Percentiles rank a stretch among this genome's conserved stretches.
phyloP scores from a whole-genome alignment of 1,284 basidiomycete genomes.

The Leccinum insolens region DNA sequence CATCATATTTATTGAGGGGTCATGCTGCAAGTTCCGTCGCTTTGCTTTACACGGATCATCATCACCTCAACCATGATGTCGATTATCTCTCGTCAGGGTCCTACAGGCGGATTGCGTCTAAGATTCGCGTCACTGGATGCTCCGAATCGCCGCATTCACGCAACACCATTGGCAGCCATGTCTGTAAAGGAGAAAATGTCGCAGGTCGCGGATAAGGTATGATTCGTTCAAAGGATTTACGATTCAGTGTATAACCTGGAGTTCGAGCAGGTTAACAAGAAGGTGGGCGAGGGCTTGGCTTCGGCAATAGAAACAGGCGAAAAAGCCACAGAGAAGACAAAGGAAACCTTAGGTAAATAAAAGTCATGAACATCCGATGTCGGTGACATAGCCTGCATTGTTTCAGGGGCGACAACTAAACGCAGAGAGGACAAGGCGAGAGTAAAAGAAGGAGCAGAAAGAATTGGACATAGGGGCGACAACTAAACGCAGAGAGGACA shows the following conservation, averaged over 20 bases:
- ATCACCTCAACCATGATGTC: constrained; percentile 5
- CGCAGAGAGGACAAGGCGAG: constrained; percentile 38
- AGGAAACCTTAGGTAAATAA: constrained; percentile 53
- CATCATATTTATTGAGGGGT: neutral
- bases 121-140: constrained; percentile 14
- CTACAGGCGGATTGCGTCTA: neutral
- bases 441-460: constrained; percentile 38
- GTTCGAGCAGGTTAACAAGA: constrained; percentile 57
- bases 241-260: neutral
- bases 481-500: constrained; percentile 37
- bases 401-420: constrained; percentile 16
- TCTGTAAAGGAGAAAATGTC: constrained; percentile 65
- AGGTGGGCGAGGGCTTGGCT: constrained; percentile 60
- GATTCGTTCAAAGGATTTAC: constrained; percentile 9
- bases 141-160: constrained; percentile 42
- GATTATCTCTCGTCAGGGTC: neutral
- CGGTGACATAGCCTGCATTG: neutral
- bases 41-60: neutral
- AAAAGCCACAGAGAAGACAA: constrained; percentile 54
- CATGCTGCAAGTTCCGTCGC: neutral
- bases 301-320: constrained; percentile 68
- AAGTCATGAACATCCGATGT: neutral
- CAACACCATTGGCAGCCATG: constrained; percentile 48
- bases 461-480: constrained; percentile 19
- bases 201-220: constrained; percentile 61